Percentiles rank a stretch among this genome's conserved stretches.
Evolutionary conservation across 208 protist species (phyloP).

Genomic region (Leishmania major): DNA sequence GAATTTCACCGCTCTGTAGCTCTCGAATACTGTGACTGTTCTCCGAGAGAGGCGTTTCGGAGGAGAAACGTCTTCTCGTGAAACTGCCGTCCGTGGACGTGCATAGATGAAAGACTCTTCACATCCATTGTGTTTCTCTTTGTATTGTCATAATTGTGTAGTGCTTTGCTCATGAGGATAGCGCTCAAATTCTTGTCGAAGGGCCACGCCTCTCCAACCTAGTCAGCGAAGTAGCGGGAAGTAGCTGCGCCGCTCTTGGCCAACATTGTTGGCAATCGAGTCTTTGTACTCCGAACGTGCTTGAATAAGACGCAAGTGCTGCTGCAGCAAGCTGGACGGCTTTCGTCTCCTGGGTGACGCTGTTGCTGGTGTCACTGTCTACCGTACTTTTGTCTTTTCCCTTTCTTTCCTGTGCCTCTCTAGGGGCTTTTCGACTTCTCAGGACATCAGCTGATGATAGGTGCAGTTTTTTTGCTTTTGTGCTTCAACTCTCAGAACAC

Average conservation of each 20-base stretch:
- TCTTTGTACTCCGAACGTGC: not conserved
- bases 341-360: not conserved
- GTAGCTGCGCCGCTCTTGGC: not conserved
- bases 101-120: not conserved
- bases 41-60: constrained; percentile 75
- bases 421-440: too few relatives aligned
- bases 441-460: not conserved
- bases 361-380: not conserved
- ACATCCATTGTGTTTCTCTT: not conserved
- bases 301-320: not conserved
- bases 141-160: not conserved
- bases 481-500: not conserved
- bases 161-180: not conserved
- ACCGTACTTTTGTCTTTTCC: not conserved
- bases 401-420: not conserved
- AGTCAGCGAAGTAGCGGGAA: not conserved
- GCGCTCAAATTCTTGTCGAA: not conserved
- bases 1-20: constrained; percentile 67
- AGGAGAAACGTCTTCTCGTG: not conserved
- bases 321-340: not conserved
- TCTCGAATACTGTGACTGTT: constrained; percentile 38
- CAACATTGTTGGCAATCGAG: not conserved
- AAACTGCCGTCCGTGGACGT: not conserved
- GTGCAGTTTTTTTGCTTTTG: not conserved
- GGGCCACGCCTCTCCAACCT: not conserved